Base-by-base conservation (phyloP, 2,329 filamentous ascomycete species). In the Coleophoma crateriformis region DNA sequence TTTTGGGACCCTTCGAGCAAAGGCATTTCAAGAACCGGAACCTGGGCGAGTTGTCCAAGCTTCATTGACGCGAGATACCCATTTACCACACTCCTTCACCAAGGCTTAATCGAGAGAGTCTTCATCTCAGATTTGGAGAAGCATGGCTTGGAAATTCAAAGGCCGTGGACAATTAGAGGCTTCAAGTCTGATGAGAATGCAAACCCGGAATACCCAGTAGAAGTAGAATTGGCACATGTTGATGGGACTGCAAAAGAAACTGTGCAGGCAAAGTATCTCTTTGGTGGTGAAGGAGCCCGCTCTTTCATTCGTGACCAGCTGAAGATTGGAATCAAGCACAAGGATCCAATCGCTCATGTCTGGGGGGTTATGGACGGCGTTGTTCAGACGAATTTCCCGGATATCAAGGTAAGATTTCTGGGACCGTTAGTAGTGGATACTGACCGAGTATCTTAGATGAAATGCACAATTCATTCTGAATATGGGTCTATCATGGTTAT, bases 21-120 rank as follows among this genome's bases (percentile, higher is more conserved):
- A 40, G 79, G 82, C 33, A 87, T 88, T 54, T 71, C 75, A 33
- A 74, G 84, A 55, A 88, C 84, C 1, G 82, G 83, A 27, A 84
- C 82, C 5, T 96, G 90, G 90, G 87, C 90, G 5, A 91, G 86
- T 64, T 96, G 91, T 68, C 91, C 91, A 0, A 83, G 81, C 57
- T 96, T 95, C 68, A 85, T 88, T 50, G 82, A 87, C 48, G 83
- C 84, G 13, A 75, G 85, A 45, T 88, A 85, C 57, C 83, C 82
- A 4, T 86, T 86, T 60, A 87, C 84, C 46, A 83, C 85, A 1
- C 76, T 87, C 2, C 68, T 89, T 12, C 85, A 89, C 60, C 85
- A 89, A 63, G 86, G 85, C 6, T 67, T 80, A 54, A 88, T 88
- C 50, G 85, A 89, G 67, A 75, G 81, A 13, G 81, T 86, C 38